Base-by-base conservation (phyloP, 352 stramenopile species). In the Globisporangium echinulatum region DNA sequence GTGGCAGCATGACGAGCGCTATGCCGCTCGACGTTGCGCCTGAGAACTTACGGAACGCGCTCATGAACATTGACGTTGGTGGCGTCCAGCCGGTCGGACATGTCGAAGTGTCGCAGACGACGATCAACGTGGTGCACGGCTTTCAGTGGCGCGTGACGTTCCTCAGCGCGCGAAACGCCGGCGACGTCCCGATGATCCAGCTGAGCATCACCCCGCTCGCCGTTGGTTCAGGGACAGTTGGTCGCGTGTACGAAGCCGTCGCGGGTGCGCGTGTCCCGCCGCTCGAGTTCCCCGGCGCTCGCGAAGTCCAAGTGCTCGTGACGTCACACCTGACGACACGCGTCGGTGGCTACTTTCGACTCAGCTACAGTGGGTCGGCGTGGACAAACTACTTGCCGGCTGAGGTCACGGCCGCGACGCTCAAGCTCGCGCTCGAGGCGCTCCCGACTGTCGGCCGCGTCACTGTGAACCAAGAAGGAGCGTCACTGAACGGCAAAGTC, bases 101-200 rank as follows among this genome's bases (percentile, higher is more conserved):
- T 43, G 59, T 93, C 14, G 66, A 85, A 43, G 83, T 96, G 0
- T 82, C 74, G 19, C 66, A 83, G 10, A 71, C 70, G 14, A 68
- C 71, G 8, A 62, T 93, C 15, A 82, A 88, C 37, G 79, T 68
- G 54, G 69, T 64, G 4, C 62, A 80, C 62, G 88, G 88, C 3
- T 96, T 86, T 62, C 68, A 86, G 49, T 96, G 88, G 88, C 71
- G 42, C 7, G 68, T 96, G 17, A 92, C 81, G 0, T 94, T 96
- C 64, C 69, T 66, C 8, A 71, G 72, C 19, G 19, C 57, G 0
- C 42, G 70, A 4, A 83, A 83, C 19, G n/a, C 62, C 7, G 74
- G 83, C 19, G 67, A 90, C 51, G 74, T 85, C 42, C 83, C 83
- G 3, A 63, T 90, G 68, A 78, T 92, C 33, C 79, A 90, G 56